Evolutionary conservation across 441 rosid genomes (phyloP), one percentile per base, ranked within the genome.

Genomic region (Macaranga tanarius): DNA sequence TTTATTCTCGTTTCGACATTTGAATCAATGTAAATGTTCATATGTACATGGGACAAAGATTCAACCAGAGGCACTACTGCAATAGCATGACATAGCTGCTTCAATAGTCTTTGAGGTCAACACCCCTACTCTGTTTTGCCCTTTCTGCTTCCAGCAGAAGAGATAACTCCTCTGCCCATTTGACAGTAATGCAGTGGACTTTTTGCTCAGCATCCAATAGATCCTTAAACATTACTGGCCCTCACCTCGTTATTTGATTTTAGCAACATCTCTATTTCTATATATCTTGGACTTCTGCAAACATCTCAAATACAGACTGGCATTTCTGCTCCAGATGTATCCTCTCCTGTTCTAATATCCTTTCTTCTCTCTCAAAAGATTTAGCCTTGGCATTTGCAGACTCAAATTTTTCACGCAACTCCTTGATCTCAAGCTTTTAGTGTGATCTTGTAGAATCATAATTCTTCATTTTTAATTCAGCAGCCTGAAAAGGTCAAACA

Each of bases 311-410:
- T 75, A 86, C 97, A 38, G 97, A 83, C 42, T 77, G 82, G 80
- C 92, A 96, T 82, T 82, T 93, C 69, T 96, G 90, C 83, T 92
- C 96, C 62, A 92, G 65, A 80, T 88, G 89, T 76, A 86, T 75
- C 85, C 89, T 96, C 84, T 93, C 99, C 76, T 93, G 99, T 72
- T 93, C 96, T 77, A 90, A 62, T 64, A 86, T 88, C 81, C 77
- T 88, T 51, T 98, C 96, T 73, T 90, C 87, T 76, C 87, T 81
- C 82, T 93, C 99, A 78, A 72, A 96, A 23, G 97, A 73, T 79
- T 80, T 87, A 25, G 96, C 96, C 80, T 83, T 92, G n/a, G 83
- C 70, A 79, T 84, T 88, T 72, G 89, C 88, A 76, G 77, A 76
- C 79, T 93, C 98, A 64, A 90, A 77, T 83, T 81, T 93, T 75